A percentile compares a stretch with the other conserved stretches of the same genome.
Evolutionary conservation across 257 asterid genomes (phyloP).

Genomic region (Solanum pimpinellifolium): DNA sequence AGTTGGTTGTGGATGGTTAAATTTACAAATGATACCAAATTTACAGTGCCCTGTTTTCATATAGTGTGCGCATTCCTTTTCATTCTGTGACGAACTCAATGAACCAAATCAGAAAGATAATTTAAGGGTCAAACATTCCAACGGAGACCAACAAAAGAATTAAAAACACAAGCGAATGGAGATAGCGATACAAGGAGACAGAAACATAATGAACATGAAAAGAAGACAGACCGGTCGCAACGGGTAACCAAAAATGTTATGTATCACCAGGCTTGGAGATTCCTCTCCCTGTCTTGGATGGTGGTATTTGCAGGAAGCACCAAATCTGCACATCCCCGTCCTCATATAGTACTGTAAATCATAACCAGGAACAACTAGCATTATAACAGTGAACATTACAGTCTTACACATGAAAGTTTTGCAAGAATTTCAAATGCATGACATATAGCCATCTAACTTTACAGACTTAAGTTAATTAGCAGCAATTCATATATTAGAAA

Average conservation of each 20-base stretch:
- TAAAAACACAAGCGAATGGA: background rate
- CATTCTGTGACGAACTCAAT: slow-evolving; percentile 43
- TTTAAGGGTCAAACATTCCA: background rate
- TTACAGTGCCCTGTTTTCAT: slow-evolving; percentile 66
- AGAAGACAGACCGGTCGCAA: slow-evolving; percentile 11
- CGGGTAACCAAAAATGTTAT: slow-evolving; percentile 8
- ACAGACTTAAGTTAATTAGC: background rate
- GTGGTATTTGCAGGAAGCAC: slow-evolving; percentile 71
- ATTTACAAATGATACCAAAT: slow-evolving; percentile 64
- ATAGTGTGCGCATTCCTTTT: slow-evolving; percentile 59
- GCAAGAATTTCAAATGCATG: background rate
- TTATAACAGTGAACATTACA: background rate
- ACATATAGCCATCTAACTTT: background rate
- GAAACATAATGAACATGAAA: background rate
- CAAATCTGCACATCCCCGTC: slow-evolving; percentile 66
- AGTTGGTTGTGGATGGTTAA: slow-evolving; percentile 67
- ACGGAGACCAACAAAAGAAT: background rate
- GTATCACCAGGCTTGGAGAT: slow-evolving; percentile 30
- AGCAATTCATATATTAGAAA: background rate
- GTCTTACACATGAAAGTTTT: background rate
- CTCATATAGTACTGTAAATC: slow-evolving; percentile 64
- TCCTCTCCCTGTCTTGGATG: slow-evolving; percentile 66
- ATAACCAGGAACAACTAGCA: background rate
- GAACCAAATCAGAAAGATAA: slow-evolving; percentile 6
- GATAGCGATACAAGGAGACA: background rate